These are phyloP conservation scores for Chrysosporium queenslandicum DNA, from an alignment of 2,329 filamentous ascomycete species.

Conservation along the genomic window DNA sequence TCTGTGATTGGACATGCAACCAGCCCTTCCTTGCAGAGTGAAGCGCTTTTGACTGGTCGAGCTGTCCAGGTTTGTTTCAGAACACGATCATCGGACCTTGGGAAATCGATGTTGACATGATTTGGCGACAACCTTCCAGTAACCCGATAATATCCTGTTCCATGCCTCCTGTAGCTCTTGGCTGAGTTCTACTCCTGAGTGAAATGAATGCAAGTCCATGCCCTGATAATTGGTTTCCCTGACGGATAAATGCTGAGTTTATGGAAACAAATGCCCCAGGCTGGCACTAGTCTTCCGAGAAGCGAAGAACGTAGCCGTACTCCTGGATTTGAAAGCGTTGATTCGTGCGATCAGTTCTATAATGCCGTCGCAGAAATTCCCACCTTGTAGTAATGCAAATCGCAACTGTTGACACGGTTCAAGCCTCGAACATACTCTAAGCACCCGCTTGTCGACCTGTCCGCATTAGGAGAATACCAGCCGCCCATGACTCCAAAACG, in stretches of 20 bases:
- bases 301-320: neutral
- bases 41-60: neutral
- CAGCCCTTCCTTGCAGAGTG: neutral
- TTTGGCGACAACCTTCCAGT: neutral
- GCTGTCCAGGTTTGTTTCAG: slow-evolving; percentile 1
- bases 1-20: neutral
- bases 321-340: neutral
- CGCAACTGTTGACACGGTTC: neutral
- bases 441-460: neutral
- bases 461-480: neutral
- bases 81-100: neutral
- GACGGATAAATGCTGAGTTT: too few species aligned
- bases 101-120: neutral
- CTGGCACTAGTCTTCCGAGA: neutral
- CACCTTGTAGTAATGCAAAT: too few species aligned
- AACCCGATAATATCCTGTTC: too few species aligned
- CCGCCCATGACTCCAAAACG: slow-evolving; percentile 13
- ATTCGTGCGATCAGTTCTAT: too few species aligned
- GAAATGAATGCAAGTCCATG: too few species aligned
- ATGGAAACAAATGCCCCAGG: too few species aligned
- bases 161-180: too few species aligned
- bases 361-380: too few species aligned
- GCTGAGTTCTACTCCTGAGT: too few species aligned
- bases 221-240: too few species aligned
- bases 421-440: neutral